Percentiles rank a stretch among this genome's conserved stretches.
Conservation (phyloP, 2,329 filamentous ascomycete genomes). For the Bipolaris cookei region DNA sequence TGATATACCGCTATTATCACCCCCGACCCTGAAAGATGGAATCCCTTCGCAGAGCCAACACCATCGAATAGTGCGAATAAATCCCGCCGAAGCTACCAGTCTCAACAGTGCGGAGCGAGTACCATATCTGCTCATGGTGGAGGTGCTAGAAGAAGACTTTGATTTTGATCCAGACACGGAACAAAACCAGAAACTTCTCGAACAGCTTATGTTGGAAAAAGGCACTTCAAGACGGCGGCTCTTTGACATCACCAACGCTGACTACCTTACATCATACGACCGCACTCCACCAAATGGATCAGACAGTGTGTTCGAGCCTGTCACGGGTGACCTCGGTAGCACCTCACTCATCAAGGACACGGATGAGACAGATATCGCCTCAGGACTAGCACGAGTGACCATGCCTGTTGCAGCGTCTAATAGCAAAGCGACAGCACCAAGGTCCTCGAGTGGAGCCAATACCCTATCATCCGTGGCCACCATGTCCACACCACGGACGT, state of each 20-base stretch:
- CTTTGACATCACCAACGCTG: constrained; percentile 67
- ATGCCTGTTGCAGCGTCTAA: constrained; percentile 30
- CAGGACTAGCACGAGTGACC: constrained; percentile 39
- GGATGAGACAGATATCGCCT: constrained; percentile 52
- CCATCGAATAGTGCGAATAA: constrained; percentile 81
- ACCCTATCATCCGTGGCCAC: constrained; percentile 67
- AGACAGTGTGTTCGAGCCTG: constrained; percentile 86
- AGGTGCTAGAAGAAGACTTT: constrained; percentile 81
- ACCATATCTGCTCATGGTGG: constrained; percentile 83
- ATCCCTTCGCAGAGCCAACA: constrained; percentile 77
- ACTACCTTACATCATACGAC: constrained; percentile 54
- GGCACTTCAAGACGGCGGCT: constrained; percentile 60
- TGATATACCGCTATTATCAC: constrained; percentile 82
- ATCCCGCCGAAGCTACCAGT: constrained; percentile 82
- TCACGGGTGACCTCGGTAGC: constrained; percentile 76
- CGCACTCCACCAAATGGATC: constrained; percentile 53
- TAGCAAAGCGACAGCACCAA: constrained; percentile 52
- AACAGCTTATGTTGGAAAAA: constrained; percentile 70
- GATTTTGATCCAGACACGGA: constrained; percentile 77
- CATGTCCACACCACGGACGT: constrained; percentile 70
- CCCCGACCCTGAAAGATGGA: constrained; percentile 74
- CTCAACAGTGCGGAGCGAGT: constrained; percentile 87
- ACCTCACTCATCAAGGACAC: constrained; percentile 70
- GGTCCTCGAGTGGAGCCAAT: constrained; percentile 67
- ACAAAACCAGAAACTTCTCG: constrained; percentile 72